These are phyloP conservation scores for Sungouiella blattae DNA, from an alignment of 805 yeast genomes.

Conservation along the genomic window DNA sequence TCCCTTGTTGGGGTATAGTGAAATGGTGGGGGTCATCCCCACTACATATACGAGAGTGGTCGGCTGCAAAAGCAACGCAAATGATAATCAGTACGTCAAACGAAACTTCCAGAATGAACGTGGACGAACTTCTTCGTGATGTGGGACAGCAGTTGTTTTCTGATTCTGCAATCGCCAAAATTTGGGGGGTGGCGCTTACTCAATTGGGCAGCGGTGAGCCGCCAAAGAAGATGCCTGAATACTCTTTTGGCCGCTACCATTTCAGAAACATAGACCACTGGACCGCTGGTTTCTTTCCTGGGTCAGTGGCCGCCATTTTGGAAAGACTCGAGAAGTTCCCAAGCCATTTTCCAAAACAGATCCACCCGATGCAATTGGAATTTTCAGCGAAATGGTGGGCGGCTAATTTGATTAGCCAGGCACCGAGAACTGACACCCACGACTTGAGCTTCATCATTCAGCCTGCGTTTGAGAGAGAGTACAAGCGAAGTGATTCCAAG, in stretches of 20 bases:
- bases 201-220: slow-evolving; percentile 5
- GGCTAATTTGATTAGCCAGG: slow-evolving; percentile 5
- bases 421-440: slow-evolving; percentile 21
- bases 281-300: slow-evolving; percentile 16
- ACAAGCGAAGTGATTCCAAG: slow-evolving; percentile 12
- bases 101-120: not conserved
- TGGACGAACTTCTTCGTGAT: not conserved
- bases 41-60: no score
- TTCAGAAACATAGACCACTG: slow-evolving; percentile 11
- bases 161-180: slow-evolving; percentile 10
- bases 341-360: slow-evolving; percentile 3
- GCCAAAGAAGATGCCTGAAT: slow-evolving; percentile 10
- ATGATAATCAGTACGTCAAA: no score
- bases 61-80: no score
- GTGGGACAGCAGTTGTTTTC: slow-evolving; percentile 6
- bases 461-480: slow-evolving; percentile 23
- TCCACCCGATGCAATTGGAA: slow-evolving; percentile 8
- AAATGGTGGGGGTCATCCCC: no score
- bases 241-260: slow-evolving; percentile 8
- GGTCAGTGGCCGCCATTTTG: slow-evolving; percentile 7
- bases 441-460: slow-evolving; percentile 25
- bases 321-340: slow-evolving; percentile 12
- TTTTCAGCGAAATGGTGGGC: slow-evolving; percentile 16
- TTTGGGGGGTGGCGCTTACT: slow-evolving; percentile 12
- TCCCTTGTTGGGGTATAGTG: no score